These are phyloP conservation scores for Ceratocystis variospora DNA, from an alignment of 2,329 filamentous ascomycete genomes.

Conservation along the genomic window DNA sequence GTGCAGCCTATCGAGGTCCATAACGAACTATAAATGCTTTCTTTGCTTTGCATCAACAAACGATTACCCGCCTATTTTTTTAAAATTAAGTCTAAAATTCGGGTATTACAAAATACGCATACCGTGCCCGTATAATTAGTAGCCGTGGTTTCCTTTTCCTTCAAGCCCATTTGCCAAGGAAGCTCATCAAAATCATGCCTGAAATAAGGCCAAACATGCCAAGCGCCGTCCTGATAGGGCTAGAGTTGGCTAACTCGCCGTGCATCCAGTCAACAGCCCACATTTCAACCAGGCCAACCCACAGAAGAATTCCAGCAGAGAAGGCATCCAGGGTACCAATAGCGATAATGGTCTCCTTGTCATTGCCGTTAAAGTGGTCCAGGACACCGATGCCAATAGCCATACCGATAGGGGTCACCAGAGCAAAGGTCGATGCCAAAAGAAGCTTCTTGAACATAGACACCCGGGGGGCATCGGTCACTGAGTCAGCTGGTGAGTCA, in stretches of 20 bases:
- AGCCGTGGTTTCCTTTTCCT: not conserved
- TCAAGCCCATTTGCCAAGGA: constrained; percentile 62
- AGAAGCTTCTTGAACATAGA: constrained; percentile 40
- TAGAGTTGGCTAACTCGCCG: constrained; percentile 42
- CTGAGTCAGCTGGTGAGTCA: constrained; percentile 2
- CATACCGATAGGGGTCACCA: constrained; percentile 68
- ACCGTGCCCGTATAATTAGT: not conserved
- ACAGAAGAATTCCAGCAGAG: constrained; percentile 62
- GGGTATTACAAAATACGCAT: not conserved
- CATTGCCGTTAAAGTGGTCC: constrained; percentile 58
- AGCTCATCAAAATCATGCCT: constrained; percentile 55
- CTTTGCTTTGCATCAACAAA: not conserved
- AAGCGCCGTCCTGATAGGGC: constrained; percentile 33
- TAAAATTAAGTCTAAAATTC: not conserved
- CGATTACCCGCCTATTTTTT: not conserved
- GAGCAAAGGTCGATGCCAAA: constrained; percentile 50
- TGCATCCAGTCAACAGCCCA: constrained; percentile 60
- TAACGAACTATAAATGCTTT: not conserved
- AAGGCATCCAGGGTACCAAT: constrained; percentile 62
- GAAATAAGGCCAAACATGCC: constrained; percentile 42
- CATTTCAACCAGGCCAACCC: constrained; percentile 71
- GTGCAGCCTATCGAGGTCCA: constrained; percentile 23
- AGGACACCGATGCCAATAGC: constrained; percentile 64
- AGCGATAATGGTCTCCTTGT: constrained; percentile 52
- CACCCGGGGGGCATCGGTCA: constrained; percentile 22